phyloP scores from a whole-genome alignment of 495 filamentous ascomycete species.

The Podospora appendiculata region DNA sequence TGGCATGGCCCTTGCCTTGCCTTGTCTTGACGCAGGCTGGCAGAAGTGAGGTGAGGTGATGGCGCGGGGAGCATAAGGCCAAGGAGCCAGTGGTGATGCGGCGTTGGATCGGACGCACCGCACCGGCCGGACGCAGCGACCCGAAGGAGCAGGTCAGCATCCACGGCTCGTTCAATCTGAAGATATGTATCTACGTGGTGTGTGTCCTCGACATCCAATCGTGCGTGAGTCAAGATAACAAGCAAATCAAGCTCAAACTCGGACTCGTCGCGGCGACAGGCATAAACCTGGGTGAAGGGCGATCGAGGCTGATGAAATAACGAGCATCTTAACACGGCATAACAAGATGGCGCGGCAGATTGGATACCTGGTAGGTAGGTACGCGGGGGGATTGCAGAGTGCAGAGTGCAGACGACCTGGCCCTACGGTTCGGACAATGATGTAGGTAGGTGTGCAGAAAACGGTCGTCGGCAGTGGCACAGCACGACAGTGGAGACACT shows the following conservation, averaged over 20 bases:
- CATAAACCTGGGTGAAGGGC: slow-evolving; percentile 1
- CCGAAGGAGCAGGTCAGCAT: no score
- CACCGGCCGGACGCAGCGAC: no score
- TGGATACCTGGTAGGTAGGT: neutral
- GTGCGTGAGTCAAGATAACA: neutral
- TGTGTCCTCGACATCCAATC: neutral
- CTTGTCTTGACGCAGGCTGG: neutral
- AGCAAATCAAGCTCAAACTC: neutral
- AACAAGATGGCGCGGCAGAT: slow-evolving; percentile 13
- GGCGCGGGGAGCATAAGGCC: no score
- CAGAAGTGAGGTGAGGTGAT: no score
- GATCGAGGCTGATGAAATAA: slow-evolving; percentile 8
- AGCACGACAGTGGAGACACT: neutral
- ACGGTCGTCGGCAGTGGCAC: neutral
- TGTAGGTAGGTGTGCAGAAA: neutral
- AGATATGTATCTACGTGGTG: neutral
- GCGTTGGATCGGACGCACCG: no score
- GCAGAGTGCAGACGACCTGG: neutral
- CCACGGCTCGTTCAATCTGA: no score
- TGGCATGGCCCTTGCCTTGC: neutral
- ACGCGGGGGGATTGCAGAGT: neutral
- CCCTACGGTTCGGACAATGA: neutral
- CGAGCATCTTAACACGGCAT: slow-evolving; percentile 17
- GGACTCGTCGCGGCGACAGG: neutral
- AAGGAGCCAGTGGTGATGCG: no score